Evolutionary conservation across 163 green algal species (phyloP).

Genomic region (Volvox carteri): DNA sequence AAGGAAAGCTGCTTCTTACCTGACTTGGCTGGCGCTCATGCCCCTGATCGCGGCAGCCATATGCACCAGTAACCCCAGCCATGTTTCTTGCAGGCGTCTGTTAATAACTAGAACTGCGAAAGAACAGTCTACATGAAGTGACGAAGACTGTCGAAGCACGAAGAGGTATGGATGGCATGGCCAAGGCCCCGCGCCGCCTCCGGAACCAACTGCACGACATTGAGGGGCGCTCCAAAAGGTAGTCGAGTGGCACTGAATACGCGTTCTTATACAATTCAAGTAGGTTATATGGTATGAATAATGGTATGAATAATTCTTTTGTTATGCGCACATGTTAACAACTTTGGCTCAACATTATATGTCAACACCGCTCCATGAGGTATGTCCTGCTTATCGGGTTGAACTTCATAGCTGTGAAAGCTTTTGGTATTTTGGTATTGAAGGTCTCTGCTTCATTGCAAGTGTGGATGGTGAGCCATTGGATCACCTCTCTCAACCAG

Average conservation of each 20-base stretch:
- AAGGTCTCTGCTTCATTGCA: too few species aligned
- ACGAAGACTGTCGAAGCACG: neutral
- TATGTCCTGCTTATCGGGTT: too few species aligned
- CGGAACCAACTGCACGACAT: constrained; percentile 6
- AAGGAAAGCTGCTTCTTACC: neutral
- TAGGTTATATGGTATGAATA: neutral
- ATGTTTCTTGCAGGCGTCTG: neutral
- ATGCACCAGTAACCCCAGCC: neutral
- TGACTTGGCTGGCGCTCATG: neutral
- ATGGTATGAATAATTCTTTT: neutral
- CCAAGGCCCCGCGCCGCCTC: neutral
- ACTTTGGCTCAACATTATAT: constrained; percentile 6
- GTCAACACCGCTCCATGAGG: neutral
- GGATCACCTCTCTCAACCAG: too few species aligned
- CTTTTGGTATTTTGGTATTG: neutral
- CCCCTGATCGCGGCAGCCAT: constrained; percentile 1
- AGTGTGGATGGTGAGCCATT: too few species aligned
- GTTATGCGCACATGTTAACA: neutral
- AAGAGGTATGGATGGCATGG: neutral
- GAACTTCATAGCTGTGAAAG: neutral
- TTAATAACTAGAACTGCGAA: neutral
- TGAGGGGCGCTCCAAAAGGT: neutral
- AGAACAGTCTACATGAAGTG: neutral
- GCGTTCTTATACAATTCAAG: neutral
- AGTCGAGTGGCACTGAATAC: neutral